Evolutionary conservation across 2,329 filamentous ascomycete species (phyloP), one percentile per base, ranked within the genome.

Genomic region (Exophiala bonariae): DNA sequence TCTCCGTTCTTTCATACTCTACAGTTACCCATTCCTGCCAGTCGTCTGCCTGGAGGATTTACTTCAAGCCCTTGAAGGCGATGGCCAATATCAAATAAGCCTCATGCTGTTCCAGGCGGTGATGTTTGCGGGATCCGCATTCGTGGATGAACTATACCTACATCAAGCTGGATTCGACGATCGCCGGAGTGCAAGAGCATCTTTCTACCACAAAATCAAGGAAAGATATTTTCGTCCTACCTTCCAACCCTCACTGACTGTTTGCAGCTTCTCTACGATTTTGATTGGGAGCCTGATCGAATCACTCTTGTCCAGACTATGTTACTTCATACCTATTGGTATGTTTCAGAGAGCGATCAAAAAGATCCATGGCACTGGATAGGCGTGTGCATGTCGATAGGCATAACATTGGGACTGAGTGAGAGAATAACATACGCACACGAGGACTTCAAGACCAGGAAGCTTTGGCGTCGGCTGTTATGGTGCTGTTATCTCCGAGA

Each of bases 331-430:
- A 95, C 90, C 3, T 95, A 95, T 66, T 96, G 91, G 86, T 96
- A 96, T 66, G 91, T 96, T 69, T 95, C 89, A 6, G 90, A 90
- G 0, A 89, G 96, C 68, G 91, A 96, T 65, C 89, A 95, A 65
- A 96, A 96, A 67, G 91, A 96, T 66, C 96, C 90, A 38, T 96
- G 92, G 87, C 90, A 96, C 64, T 96, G 91, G 91, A 96, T 96
- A 88, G 91, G 91, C 16, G 89, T 96, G 30, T 91, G 90, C 34
- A 87, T 95, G 49, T 95, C 90, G 10, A 75, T 96, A 36, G 90
- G 89, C 44, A 89, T 95, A 67, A 95, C 89, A 8, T 95, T 96
- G 55, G 90, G 91, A 6, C 77, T 96, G 14, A 90, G 96, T 67
- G 86, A 90, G 52, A 34, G 17, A 14, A 34, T 34, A 5, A 88